Conservation (phyloP, 495 filamentous ascomycete genomes). For the Annulohypoxylon maeteangense region DNA sequence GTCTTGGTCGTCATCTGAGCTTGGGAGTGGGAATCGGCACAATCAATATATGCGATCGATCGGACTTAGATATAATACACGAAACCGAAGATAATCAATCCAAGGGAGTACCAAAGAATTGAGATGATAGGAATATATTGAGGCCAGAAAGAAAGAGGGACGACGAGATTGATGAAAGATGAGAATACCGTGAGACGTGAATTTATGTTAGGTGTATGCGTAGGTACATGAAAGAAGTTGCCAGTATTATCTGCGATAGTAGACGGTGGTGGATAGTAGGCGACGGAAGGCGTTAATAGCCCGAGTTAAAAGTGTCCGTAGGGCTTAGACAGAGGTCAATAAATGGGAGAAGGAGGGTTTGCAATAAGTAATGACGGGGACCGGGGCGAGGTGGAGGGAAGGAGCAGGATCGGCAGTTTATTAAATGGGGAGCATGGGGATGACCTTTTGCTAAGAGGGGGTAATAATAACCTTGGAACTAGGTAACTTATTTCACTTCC, state of each 20-base stretch:
- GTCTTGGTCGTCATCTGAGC: not conserved
- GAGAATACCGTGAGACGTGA: conserved; percentile 15
- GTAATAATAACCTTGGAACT: conserved; percentile 8
- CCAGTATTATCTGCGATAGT: not conserved
- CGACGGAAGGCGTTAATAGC: conserved; percentile 10
- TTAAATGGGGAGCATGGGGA: conserved; percentile 33
- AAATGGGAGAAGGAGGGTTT: conserved; percentile 17
- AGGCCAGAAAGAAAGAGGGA: conserved; percentile 13
- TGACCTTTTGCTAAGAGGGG: not conserved
- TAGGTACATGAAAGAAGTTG: conserved; percentile 4
- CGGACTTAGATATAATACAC: conserved; percentile 2
- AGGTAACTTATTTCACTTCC: not conserved
- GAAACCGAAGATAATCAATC: conserved; percentile 2
- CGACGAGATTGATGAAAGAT: conserved; percentile 18
- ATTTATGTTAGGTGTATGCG: conserved; percentile 18
- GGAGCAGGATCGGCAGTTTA: conserved; percentile 39
- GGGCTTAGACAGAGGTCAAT: conserved; percentile 1
- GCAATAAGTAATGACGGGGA: not conserved
- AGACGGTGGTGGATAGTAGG: not conserved
- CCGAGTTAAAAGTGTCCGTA: not conserved
- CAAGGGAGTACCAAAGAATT: not conserved
- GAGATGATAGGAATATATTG: conserved; percentile 15
- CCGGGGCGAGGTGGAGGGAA: not conserved
- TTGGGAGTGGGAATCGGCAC: not conserved
- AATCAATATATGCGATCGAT: conserved; percentile 10